A percentile compares a stretch with the other conserved stretches of the same genome.
These are phyloP conservation scores for Colletotrichum salicis DNA, from an alignment of 2,329 filamentous ascomycete species.

Conservation along the genomic window DNA sequence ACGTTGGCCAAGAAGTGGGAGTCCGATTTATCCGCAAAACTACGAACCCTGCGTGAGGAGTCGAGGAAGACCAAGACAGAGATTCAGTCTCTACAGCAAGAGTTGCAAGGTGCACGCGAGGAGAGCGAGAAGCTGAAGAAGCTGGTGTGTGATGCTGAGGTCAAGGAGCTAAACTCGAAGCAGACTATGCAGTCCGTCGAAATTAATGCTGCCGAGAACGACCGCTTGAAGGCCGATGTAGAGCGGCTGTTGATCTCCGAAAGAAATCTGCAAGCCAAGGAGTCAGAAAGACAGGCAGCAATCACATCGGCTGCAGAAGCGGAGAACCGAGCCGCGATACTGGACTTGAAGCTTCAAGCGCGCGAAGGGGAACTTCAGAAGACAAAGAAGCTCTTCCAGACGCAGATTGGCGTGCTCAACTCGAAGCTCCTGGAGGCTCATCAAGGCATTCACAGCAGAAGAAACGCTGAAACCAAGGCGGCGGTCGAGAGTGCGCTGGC, in stretches of 20 bases:
- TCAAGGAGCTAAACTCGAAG: constrained; percentile 71
- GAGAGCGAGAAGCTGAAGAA: constrained; percentile 74
- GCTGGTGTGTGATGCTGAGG: constrained; percentile 75
- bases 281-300: constrained; percentile 67
- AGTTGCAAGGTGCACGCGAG: constrained; percentile 66
- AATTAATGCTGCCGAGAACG: constrained; percentile 68
- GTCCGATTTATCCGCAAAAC: constrained; percentile 73
- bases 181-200: constrained; percentile 74
- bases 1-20: constrained; percentile 83
- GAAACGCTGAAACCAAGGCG: constrained; percentile 44
- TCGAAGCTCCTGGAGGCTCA: constrained; percentile 54
- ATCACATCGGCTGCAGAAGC: constrained; percentile 68
- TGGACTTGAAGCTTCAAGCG: constrained; percentile 67
- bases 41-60: constrained; percentile 75
- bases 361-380: constrained; percentile 59
- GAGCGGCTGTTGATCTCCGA: constrained; percentile 69
- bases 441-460: constrained; percentile 41
- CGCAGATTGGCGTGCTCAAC: constrained; percentile 60
- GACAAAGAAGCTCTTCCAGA: constrained; percentile 55
- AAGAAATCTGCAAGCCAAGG: constrained; percentile 71
- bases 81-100: constrained; percentile 64
- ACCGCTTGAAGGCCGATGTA: constrained; percentile 68
- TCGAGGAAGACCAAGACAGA: constrained; percentile 72
- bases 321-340: constrained; percentile 66
- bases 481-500: constrained; percentile 58